Percentiles rank a stretch among this genome's conserved stretches.
These are phyloP conservation scores for Xylariales sp. DNA, from an alignment of 2,329 filamentous ascomycete species.

Conservation along the genomic window DNA sequence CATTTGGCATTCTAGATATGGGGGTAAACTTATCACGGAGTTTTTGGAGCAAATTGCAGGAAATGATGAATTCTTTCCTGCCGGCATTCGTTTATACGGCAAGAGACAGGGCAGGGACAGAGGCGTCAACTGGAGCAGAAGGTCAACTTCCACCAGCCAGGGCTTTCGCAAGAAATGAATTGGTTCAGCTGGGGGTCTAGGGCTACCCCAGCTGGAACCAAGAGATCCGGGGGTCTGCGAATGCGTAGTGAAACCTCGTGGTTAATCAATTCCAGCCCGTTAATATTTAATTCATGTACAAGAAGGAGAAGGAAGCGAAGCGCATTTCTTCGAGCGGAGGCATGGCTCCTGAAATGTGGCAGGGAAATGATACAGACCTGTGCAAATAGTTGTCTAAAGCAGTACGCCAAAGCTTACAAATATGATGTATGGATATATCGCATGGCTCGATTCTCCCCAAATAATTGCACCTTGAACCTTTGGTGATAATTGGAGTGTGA, in stretches of 20 bases:
- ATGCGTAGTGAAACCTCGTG: constrained; percentile 12
- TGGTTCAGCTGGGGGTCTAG: constrained; percentile 22
- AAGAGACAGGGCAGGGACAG: constrained; percentile 14
- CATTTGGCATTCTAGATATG: constrained; percentile 44
- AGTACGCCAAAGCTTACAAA: constrained; percentile 22
- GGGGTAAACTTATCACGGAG: constrained; percentile 34
- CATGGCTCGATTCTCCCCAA: too few relatives aligned
- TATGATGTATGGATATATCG: constrained; percentile 23
- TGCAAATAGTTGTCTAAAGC: constrained; percentile 13
- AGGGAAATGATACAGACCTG: background rate
- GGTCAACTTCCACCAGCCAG: constrained; percentile 7
- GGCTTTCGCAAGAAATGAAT: constrained; percentile 15
- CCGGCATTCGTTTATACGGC: constrained; percentile 41
- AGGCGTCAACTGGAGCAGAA: constrained; percentile 8
- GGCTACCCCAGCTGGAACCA: constrained; percentile 29
- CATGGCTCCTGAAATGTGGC: too few relatives aligned
- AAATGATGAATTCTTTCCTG: constrained; percentile 27
- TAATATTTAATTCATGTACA: constrained; percentile 40
- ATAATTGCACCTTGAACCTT: too few relatives aligned
- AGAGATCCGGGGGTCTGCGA: constrained; percentile 15
- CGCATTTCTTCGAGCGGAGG: too few relatives aligned
- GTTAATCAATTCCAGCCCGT: constrained; percentile 29
- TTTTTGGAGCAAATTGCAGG: constrained; percentile 40
- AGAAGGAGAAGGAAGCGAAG: constrained; percentile 14
- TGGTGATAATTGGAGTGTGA: too few relatives aligned